Evolutionary conservation across 2,329 filamentous ascomycete genomes (phyloP).

Genomic region (Colletotrichum tabaci): DNA sequence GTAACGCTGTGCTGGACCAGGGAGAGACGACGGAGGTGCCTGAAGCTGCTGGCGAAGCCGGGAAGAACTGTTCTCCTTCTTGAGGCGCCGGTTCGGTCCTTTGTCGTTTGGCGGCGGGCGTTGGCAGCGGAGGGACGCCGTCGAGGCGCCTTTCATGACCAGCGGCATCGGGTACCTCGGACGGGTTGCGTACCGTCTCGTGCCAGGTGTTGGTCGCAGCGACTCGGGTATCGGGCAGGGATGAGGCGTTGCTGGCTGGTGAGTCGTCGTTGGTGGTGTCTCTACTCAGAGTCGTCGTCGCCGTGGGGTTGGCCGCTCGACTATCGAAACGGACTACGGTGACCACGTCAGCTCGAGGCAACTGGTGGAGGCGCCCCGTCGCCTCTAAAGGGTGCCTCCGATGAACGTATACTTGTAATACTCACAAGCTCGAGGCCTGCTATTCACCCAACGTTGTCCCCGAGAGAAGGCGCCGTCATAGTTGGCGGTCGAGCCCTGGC

Average conservation of each 20-base stretch:
- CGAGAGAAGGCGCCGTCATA: conserved; percentile 47
- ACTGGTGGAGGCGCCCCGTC: too few relatives aligned
- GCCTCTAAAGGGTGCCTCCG: too few relatives aligned
- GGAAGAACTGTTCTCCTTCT: conserved; percentile 20
- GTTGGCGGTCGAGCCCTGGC: conserved; percentile 51
- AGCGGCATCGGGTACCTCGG: conserved; percentile 1
- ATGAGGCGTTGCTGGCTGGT: conserved; percentile 6
- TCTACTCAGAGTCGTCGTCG: background rate
- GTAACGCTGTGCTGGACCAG: conserved; percentile 14
- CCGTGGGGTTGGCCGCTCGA: conserved; percentile 9
- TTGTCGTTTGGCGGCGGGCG: conserved; percentile 19
- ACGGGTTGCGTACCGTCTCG: conserved; percentile 11
- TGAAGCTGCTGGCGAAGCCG: conserved; percentile 24
- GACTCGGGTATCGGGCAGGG: background rate
- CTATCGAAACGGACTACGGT: conserved; percentile 27
- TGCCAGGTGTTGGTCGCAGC: background rate
- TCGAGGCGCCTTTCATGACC: conserved; percentile 6
- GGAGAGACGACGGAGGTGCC: conserved; percentile 5
- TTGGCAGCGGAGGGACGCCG: conserved; percentile 5
- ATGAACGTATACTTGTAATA: background rate
- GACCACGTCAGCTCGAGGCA: background rate
- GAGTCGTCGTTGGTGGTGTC: background rate
- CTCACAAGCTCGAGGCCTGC: conserved; percentile 53
- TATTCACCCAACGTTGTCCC: conserved; percentile 56
- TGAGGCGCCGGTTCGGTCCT: conserved; percentile 14